Base-by-base conservation (phyloP, 2,329 filamentous ascomycete species). In the Drechslera avenae region DNA sequence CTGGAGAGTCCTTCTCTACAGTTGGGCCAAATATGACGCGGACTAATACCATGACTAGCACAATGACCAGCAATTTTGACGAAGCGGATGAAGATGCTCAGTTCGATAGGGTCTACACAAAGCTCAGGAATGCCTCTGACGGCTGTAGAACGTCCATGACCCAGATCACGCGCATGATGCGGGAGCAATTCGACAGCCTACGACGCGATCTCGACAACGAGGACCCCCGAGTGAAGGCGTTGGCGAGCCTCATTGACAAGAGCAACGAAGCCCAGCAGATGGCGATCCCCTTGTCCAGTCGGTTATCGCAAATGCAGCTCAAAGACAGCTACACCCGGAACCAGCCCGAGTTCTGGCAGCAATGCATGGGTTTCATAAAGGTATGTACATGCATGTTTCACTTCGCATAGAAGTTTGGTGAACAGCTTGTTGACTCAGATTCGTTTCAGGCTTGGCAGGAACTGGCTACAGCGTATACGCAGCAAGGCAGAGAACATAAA, bases 21-120 rank as follows among this genome's bases (percentile, higher is more conserved):
- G 77, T 79, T 3, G 78, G 79, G 49, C 75, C 71, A 57, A 73
- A 63, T 66, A 66, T 77, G 48, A 76, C 73, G 14, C 73, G 76
- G 21, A 78, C 73, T 18, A 76, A 75, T 44, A 78, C 74, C 39
- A 76, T 84, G 36, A 81, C 77, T 7, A 88, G 91, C 42, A 78
- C 74, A 37, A 76, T 84, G 36, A 81, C 77, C 8, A 88, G 91
- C 42, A 83, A 86, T 41, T 81, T 83, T 39, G 81, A 84, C 30
- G 70, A 73, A 49, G 83, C 82, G 2, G 88, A 91, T 57, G 90
- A 96, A 56, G 91, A 96, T 62, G 82, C 83, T 13, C 82, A 86
- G 21, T 96, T 96, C 60, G 92, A 96, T 56, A 84, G 81, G 54
- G 90, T 97, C 17, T 96, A 90, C 75, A 69, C 91, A 28, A 88